phyloP scores from a whole-genome alignment of 345 rosid species.

The Sonneratia caseolaris region DNA sequence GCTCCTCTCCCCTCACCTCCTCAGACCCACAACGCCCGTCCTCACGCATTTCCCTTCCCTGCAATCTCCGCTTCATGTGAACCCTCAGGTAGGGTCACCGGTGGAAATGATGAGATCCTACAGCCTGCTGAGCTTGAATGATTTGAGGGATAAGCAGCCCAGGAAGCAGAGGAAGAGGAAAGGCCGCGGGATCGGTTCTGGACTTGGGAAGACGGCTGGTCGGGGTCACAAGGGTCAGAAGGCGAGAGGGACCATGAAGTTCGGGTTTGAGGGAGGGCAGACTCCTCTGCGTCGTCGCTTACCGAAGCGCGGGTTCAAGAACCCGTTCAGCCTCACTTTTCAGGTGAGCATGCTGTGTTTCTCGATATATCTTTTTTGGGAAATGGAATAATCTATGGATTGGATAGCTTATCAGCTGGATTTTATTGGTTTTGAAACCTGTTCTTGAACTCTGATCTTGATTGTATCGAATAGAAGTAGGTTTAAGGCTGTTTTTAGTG shows the following conservation, averaged over 20 bases:
- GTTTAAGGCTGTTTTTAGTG: neutral
- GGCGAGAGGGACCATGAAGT: slow-evolving; percentile 74
- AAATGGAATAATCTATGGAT: neutral
- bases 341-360: slow-evolving; percentile 35
- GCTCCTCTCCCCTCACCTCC: slow-evolving; percentile 28
- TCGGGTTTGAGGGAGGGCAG: slow-evolving; percentile 97
- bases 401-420: neutral
- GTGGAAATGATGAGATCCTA: slow-evolving; percentile 37
- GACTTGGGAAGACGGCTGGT: slow-evolving; percentile 94
- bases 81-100: slow-evolving; percentile 13
- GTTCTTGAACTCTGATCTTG: neutral
- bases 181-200: slow-evolving; percentile 97
- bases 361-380: neutral
- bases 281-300: slow-evolving; percentile 84
- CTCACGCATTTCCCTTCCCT: slow-evolving; percentile 16
- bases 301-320: slow-evolving; percentile 91
- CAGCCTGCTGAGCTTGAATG: slow-evolving; percentile 75
- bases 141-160: slow-evolving; percentile 73
- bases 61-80: slow-evolving; percentile 11
- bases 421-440: neutral
- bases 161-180: slow-evolving; percentile 91
- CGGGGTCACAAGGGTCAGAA: slow-evolving; percentile 96
- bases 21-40: slow-evolving; percentile 12
- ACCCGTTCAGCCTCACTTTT: slow-evolving; percentile 79
- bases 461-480: neutral